A percentile compares a stretch with the other conserved stretches of the same genome.
Evolutionary conservation across 441 rosid species (phyloP).

Genomic region (Manihot esculenta): DNA sequence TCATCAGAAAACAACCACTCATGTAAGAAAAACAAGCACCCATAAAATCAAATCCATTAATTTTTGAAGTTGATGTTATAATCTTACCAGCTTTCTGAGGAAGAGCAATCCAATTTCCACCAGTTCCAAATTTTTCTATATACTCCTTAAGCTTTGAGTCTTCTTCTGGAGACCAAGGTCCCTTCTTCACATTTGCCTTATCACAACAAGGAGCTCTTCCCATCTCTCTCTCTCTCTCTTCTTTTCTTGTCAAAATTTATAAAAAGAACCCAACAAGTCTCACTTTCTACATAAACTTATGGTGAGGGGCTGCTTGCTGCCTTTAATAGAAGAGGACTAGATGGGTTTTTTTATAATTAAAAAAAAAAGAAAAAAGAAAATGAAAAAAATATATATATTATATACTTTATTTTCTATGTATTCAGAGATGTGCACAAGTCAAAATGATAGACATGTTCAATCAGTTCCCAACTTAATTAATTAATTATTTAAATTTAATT

Average conservation of each 20-base stretch:
- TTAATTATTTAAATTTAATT: conserved; percentile 3
- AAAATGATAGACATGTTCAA: conserved; percentile 38
- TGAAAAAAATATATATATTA: no score
- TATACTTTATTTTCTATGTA: not conserved
- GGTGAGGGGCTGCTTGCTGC: conserved; percentile 16
- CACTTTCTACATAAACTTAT: conserved; percentile 20
- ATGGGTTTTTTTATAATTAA: no score
- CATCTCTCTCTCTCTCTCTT: conserved; percentile 30
- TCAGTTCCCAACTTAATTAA: conserved; percentile 24
- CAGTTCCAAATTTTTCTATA: conserved; percentile 51
- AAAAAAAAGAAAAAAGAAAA: no score
- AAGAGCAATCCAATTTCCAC: conserved; percentile 67
- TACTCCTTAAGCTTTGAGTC: conserved; percentile 54
- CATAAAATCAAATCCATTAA: not conserved
- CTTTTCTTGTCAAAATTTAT: no score
- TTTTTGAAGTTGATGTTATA: no score
- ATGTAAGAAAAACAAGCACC: not conserved
- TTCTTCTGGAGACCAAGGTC: conserved; percentile 79
- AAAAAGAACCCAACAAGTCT: conserved; percentile 1
- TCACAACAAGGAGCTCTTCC: conserved; percentile 85
- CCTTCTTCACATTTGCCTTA: conserved; percentile 66
- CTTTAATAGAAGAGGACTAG: no score
- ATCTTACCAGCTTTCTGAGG: conserved; percentile 63
- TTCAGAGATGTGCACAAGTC: conserved; percentile 34
- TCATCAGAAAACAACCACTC: conserved; percentile 4